Evolutionary conservation across 78 protist species (phyloP).

Genomic region (Emiliania huxleyi): DNA sequence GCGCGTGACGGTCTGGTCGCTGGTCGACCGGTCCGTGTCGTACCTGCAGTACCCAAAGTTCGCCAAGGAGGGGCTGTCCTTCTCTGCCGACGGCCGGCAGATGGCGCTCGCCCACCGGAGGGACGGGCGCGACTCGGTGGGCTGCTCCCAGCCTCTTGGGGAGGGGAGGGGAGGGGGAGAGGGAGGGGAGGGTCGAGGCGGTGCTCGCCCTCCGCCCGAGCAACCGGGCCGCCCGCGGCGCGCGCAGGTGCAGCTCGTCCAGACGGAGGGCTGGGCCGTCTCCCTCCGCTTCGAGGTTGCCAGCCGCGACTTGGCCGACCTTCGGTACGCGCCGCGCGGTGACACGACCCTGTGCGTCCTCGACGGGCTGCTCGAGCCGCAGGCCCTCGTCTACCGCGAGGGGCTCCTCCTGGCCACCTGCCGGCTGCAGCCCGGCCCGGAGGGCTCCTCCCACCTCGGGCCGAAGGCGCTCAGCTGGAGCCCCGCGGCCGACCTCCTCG

Average conservation of each 20-base stretch:
- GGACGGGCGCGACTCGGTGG: background rate
- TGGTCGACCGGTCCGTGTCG: background rate
- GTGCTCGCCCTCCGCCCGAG: too few species aligned
- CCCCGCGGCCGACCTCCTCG: background rate
- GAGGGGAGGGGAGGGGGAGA: too few species aligned
- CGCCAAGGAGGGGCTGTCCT: background rate
- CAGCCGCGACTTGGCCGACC: background rate
- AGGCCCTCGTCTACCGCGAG: background rate
- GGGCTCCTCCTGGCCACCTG: background rate
- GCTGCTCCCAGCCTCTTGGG: too few species aligned
- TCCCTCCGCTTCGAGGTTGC: background rate
- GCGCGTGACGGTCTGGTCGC: slow-evolving; percentile 47
- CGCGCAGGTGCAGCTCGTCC: background rate
- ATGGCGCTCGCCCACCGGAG: slow-evolving; percentile 9
- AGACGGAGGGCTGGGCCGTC: background rate
- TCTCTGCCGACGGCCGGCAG: background rate
- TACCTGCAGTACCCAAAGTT: slow-evolving; percentile 22
- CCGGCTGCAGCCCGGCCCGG: background rate
- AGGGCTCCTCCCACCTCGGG: background rate
- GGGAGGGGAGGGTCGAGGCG: too few species aligned
- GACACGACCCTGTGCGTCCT: background rate
- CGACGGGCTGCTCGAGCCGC: background rate
- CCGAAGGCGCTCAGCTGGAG: background rate
- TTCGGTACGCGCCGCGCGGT: background rate
- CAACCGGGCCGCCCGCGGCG: too few species aligned